Percentiles rank a stretch among this genome's conserved stretches.
Evolutionary conservation across 257 asterid genomes (phyloP).

Genomic region (Jaltomata sinuosa): DNA sequence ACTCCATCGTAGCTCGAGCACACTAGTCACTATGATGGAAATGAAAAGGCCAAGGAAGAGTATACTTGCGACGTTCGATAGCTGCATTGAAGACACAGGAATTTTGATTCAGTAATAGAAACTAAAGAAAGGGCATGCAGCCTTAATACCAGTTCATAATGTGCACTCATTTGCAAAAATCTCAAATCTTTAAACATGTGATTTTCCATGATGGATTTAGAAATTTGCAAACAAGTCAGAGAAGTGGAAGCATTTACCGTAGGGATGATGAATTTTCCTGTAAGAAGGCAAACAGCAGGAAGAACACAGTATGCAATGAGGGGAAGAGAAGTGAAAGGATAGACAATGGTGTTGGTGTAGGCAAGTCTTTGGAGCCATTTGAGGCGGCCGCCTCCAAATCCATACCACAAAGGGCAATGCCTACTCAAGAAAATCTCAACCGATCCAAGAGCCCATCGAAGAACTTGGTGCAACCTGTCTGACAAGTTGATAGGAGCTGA

Average conservation of each 20-base stretch:
- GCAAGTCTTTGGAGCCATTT: conserved; percentile 88
- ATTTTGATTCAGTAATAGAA: neutral
- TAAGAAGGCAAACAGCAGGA: conserved; percentile 87
- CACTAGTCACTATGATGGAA: conserved; percentile 74
- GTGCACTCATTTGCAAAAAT: neutral
- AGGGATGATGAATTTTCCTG: conserved; percentile 94
- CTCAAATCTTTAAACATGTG: neutral
- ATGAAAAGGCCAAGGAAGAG: conserved; percentile 77
- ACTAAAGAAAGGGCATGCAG: neutral
- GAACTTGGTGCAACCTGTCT: conserved; percentile 92
- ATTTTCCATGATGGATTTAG: neutral
- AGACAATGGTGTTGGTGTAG: conserved; percentile 83
- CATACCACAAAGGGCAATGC: conserved; percentile 96
- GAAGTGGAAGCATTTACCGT: conserved; percentile 44
- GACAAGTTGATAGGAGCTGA: conserved; percentile 98
- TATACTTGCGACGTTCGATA: conserved; percentile 82
- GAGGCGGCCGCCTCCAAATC: conserved; percentile 91
- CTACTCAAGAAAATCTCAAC: conserved; percentile 91
- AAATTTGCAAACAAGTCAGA: neutral
- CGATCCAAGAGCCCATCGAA: conserved; percentile 94
- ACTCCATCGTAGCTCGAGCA: conserved; percentile 92
- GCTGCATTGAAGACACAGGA: conserved; percentile 24
- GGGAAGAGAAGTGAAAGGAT: conserved; percentile 95
- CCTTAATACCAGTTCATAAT: neutral
- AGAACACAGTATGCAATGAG: conserved; percentile 74